phyloP scores from a whole-genome alignment of 768 basidiomycete genomes.

The Tulasnella calospora region DNA sequence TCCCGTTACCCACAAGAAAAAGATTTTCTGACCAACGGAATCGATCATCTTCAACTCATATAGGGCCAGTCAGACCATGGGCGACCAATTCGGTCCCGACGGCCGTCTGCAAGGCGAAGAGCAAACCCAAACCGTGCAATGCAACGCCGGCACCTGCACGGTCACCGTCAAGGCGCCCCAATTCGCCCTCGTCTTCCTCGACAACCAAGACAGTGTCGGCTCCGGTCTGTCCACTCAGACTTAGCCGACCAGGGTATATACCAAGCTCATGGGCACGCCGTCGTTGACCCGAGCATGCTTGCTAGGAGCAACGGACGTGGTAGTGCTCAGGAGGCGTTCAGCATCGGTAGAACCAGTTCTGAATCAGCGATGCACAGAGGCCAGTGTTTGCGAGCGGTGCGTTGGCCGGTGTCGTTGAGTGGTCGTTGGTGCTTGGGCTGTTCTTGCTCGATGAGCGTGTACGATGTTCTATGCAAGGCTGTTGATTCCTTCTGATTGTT shows the following conservation, averaged over 20 bases:
- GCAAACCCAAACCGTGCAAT: conserved; percentile 24
- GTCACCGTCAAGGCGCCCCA: conserved; percentile 22
- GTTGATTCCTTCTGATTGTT: too few relatives aligned
- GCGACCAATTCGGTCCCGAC: conserved; percentile 26
- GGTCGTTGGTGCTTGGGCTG: neutral
- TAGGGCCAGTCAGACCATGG: conserved; percentile 24
- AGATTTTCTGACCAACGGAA: conserved; percentile 31
- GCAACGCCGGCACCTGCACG: conserved; percentile 6
- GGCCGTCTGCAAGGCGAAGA: conserved; percentile 31
- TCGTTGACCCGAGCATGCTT: conserved; percentile 52
- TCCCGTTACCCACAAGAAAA: neutral
- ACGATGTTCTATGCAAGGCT: neutral
- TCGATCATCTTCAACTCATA: conserved; percentile 22
- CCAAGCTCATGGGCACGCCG: conserved; percentile 46
- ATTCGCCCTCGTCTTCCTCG: conserved; percentile 27
- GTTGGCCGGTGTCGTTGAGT: neutral
- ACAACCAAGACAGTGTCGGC: neutral
- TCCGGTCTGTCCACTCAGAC: too few relatives aligned
- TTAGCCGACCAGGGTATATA: neutral
- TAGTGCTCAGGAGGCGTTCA: conserved; percentile 31
- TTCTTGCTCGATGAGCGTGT: neutral
- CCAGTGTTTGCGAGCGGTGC: neutral
- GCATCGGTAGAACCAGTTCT: conserved; percentile 15
- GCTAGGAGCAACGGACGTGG: conserved; percentile 59
- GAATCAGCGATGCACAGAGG: neutral